Base-by-base conservation (phyloP, 2,329 filamentous ascomycete genomes). In the Coleophoma cylindrospora region DNA sequence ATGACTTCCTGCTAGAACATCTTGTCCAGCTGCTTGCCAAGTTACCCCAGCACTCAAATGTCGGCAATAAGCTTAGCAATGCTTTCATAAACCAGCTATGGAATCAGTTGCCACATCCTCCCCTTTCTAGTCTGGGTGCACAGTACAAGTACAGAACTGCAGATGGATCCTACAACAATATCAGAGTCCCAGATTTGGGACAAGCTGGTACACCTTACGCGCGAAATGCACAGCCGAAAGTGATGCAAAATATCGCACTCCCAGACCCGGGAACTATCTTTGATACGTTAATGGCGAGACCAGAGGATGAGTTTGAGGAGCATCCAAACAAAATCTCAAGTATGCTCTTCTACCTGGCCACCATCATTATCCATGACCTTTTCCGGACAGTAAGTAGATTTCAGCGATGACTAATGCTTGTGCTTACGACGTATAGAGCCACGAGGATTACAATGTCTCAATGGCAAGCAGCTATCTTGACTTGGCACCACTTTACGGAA, bases 401-500 rank as follows among this genome's bases (percentile, higher is more conserved):
- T 15, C 27, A 45, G 34, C 15, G 37, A 17, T 45, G 14, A 7
- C 10, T 48, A 44, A 41, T 54, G 13, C 55, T 38, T 4, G 19
- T 21, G n/a, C 22, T 32, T 44, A 34, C 22, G 11, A 12, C 10
- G 9, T 21, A 4, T 33, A 61, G 59, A 80, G 79, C 57, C 79
- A 81, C 22, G 70, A 70, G 5, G 82, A 90, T 63, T 76, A 74
- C 60, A 80, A 79, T 50, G 80, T 78, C 49, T 86, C 81, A 1
- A 72, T 81, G 54, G 88, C 84, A 0, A 89, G 85, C 0, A 89
- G 86, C 0, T 91, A 91, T 55, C 76, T 91, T 21, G 87, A 91
- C 60, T 71, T 91, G 1, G 76, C 83, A 0, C 87, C 87, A 0
- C 70, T 91, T 3, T 91, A 91, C 56, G 87, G 87, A 80, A 81